A percentile compares a stretch with the other conserved stretches of the same genome.
Evolutionary conservation across 2,329 filamentous ascomycete species (phyloP).

Genomic region (Penicillium palitans): DNA sequence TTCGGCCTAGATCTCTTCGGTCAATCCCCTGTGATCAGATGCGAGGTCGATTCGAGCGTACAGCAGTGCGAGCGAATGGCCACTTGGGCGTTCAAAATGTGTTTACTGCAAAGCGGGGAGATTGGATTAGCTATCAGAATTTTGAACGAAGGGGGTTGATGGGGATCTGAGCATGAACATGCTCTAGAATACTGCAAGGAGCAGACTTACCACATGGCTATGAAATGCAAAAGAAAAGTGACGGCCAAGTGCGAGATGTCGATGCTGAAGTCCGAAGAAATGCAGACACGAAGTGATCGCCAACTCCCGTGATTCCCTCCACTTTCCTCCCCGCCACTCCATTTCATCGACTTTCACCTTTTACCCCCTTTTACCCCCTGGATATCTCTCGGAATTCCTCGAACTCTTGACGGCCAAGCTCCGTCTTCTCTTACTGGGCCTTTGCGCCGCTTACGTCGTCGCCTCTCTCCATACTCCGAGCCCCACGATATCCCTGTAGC

Average conservation of each 20-base stretch:
- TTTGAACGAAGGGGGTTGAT: not conserved
- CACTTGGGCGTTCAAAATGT: conserved; percentile 97
- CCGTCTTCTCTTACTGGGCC: conserved; percentile 8
- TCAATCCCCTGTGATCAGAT: conserved; percentile 8
- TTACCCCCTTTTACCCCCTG: conserved; percentile 10
- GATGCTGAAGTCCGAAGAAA: conserved; percentile 5
- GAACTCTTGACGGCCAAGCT: conserved; percentile 4
- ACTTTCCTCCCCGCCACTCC: conserved; percentile 29
- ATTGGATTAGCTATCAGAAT: conserved; percentile 15
- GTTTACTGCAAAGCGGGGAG: conserved; percentile 66
- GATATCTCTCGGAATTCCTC: not conserved
- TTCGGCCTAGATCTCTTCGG: conserved; percentile 61
- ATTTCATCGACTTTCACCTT: conserved; percentile 18
- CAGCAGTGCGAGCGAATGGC: conserved; percentile 94
- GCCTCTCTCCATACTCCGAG: not conserved
- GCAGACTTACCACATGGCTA: conserved; percentile 31
- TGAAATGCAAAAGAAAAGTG: not conserved
- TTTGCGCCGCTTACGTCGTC: conserved; percentile 14
- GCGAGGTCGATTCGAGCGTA: conserved; percentile 46
- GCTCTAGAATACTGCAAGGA: not conserved
- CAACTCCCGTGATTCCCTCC: conserved; percentile 29
- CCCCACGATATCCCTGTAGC: conserved; percentile 15
- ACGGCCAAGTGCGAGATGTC: conserved; percentile 2
- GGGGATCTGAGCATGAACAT: not conserved
- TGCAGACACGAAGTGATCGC: conserved; percentile 26